Percentiles rank a stretch among this genome's conserved stretches.
These are phyloP conservation scores for Suhomyces tanzawaensis DNA, from an alignment of 805 yeast genomes.

Conservation along the genomic window DNA sequence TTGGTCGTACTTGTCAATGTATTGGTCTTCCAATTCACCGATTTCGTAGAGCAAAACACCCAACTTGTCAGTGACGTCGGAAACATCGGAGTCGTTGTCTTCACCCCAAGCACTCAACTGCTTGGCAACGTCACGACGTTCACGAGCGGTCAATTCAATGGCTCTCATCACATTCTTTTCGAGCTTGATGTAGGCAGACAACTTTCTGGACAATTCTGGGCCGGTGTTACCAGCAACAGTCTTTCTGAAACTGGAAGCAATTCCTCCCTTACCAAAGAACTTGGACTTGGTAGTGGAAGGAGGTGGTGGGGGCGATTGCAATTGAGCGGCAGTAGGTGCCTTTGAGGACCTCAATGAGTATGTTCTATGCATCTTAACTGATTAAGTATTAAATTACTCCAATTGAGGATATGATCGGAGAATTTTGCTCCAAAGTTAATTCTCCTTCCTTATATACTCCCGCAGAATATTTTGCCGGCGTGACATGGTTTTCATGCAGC, in stretches of 20 bases:
- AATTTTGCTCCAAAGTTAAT: background rate
- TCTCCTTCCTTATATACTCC: background rate
- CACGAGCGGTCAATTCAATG: slow-evolving; percentile 71
- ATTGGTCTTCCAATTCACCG: slow-evolving; percentile 85
- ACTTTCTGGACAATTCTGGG: slow-evolving; percentile 74
- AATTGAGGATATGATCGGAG: background rate
- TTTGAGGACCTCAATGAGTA: slow-evolving; percentile 92
- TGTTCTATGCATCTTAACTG: slow-evolving; percentile 84
- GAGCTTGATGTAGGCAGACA: slow-evolving; percentile 72
- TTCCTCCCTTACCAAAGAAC: slow-evolving; percentile 83
- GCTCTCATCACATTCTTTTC: slow-evolving; percentile 81
- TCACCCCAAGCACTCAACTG: slow-evolving; percentile 87
- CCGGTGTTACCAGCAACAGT: slow-evolving; percentile 77
- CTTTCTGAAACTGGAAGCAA: slow-evolving; percentile 61
- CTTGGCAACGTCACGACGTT: slow-evolving; percentile 78
- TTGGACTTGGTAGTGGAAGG: slow-evolving; percentile 84
- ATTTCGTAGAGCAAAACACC: slow-evolving; percentile 81
- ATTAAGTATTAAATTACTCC: background rate
- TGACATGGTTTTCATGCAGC: background rate
- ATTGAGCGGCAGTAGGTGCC: slow-evolving; percentile 96
- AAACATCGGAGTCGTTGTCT: slow-evolving; percentile 79
- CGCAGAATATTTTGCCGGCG: background rate
- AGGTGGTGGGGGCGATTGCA: slow-evolving; percentile 94
- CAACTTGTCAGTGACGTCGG: slow-evolving; percentile 82
- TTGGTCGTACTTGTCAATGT: slow-evolving; percentile 82